Evolutionary conservation across 208 protist genomes (phyloP).

Genomic region (Leishmania guyanensis): DNA sequence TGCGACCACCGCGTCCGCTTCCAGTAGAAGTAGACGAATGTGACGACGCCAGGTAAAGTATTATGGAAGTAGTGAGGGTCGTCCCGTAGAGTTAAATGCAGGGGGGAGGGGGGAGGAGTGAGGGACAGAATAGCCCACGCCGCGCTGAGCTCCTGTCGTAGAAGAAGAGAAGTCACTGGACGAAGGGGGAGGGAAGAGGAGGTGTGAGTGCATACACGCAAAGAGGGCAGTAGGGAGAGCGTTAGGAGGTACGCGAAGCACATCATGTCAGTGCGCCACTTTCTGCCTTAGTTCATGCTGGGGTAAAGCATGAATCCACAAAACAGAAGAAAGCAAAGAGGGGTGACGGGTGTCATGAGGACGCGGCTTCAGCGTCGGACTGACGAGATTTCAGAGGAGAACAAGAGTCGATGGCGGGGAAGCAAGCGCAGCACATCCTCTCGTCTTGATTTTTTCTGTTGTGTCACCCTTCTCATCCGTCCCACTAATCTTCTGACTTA

Average conservation of each 20-base stretch:
- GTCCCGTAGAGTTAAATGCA: background rate
- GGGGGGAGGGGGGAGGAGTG: too few relatives aligned
- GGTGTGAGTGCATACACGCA: too few relatives aligned
- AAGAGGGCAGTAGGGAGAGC: too few relatives aligned
- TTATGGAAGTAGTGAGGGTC: background rate
- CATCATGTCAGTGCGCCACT: too few relatives aligned
- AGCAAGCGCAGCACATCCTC: background rate
- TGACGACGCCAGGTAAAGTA: background rate
- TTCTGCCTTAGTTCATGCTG: too few relatives aligned
- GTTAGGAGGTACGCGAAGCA: too few relatives aligned
- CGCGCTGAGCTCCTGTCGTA: background rate
- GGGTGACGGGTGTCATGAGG: background rate
- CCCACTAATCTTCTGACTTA: background rate
- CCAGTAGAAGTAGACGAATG: background rate
- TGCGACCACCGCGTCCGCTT: background rate
- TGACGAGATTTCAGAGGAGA: background rate
- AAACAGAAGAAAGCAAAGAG: background rate
- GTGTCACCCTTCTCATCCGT: background rate
- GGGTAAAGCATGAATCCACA: background rate
- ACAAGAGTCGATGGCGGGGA: background rate
- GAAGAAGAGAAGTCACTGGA: background rate
- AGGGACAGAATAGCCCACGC: background rate
- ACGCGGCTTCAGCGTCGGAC: background rate
- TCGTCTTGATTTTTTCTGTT: background rate
- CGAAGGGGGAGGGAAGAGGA: background rate